These are phyloP conservation scores for Crepidotus variabilis DNA, from an alignment of 768 basidiomycete genomes.

Conservation along the genomic window DNA sequence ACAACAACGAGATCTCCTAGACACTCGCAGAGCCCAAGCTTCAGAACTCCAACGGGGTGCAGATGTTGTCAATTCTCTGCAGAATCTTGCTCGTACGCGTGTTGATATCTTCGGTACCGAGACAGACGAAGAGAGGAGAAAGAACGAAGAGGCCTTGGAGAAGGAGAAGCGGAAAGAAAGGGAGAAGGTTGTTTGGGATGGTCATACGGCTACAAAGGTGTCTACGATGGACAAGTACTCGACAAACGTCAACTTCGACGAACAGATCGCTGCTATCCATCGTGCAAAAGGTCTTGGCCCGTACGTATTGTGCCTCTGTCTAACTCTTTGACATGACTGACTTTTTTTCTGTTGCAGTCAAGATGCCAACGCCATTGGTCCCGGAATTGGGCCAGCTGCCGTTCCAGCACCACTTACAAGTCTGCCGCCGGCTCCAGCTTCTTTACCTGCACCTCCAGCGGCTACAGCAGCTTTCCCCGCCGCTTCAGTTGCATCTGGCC, in stretches of 20 bases:
- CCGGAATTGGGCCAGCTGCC: slow-evolving; percentile 83
- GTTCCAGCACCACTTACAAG: slow-evolving; percentile 61
- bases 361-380: slow-evolving; percentile 78
- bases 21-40: slow-evolving; percentile 86
- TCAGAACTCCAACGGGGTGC: slow-evolving; percentile 88
- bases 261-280: slow-evolving; percentile 97
- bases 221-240: slow-evolving; percentile 93
- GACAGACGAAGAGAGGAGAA: slow-evolving; percentile 86
- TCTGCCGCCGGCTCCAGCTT: slow-evolving; percentile 66
- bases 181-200: slow-evolving; percentile 98
- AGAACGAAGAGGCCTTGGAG: slow-evolving; percentile 84
- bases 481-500: slow-evolving; percentile 87
- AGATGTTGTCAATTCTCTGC: slow-evolving; percentile 90
- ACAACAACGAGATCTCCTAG: slow-evolving; percentile 85
- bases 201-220: slow-evolving; percentile 92
- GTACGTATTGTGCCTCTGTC: slow-evolving; percentile 41
- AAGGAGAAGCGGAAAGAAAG: slow-evolving; percentile 77
- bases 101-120: slow-evolving; percentile 97
- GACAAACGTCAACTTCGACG: slow-evolving; percentile 90
- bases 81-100: slow-evolving; percentile 90
- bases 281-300: slow-evolving; percentile 87
- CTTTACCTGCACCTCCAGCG: slow-evolving; percentile 70
- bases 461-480: slow-evolving; percentile 63
- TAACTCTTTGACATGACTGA: slow-evolving; percentile 10
- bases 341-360: slow-evolving; percentile 38